Evolutionary conservation across 2,329 filamentous ascomycete species (phyloP).

Genomic region (Penicillium capsulatum): DNA sequence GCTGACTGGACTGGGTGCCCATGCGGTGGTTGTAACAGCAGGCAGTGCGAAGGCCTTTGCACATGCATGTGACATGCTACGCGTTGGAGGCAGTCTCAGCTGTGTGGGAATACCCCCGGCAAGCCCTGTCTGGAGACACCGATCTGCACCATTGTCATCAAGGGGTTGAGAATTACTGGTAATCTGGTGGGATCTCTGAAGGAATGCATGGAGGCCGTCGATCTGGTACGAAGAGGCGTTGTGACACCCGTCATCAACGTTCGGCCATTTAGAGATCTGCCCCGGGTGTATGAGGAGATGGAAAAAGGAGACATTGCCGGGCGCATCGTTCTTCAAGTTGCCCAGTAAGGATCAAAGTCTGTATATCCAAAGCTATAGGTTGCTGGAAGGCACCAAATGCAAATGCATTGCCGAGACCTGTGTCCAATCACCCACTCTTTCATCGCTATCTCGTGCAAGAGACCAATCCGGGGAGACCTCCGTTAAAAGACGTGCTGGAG

Average conservation of each 20-base stretch:
- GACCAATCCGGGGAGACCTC: not conserved
- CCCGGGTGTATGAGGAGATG: conserved; percentile 43
- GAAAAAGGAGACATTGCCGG: conserved; percentile 45
- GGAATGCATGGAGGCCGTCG: conserved; percentile 47
- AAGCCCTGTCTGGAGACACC: conserved; percentile 39
- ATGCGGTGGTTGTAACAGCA: conserved; percentile 43
- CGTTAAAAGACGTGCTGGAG: conserved; percentile 21
- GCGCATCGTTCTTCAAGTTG: conserved; percentile 42
- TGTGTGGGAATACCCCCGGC: conserved; percentile 44
- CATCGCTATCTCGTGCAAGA: no score
- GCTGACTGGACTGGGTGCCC: conserved; percentile 40
- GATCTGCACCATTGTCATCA: conserved; percentile 46
- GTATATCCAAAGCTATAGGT: no score
- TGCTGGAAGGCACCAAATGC: no score
- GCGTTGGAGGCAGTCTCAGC: conserved; percentile 42
- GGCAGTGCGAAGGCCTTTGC: conserved; percentile 42
- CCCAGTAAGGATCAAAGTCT: conserved; percentile 20
- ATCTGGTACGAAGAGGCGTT: conserved; percentile 40
- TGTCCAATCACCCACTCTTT: no score
- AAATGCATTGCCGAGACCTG: no score
- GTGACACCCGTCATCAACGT: conserved; percentile 43
- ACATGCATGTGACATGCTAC: conserved; percentile 44
- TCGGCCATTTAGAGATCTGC: conserved; percentile 42
- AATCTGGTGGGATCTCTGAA: conserved; percentile 45
- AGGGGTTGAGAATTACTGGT: conserved; percentile 42